Percentiles rank a stretch among this genome's conserved stretches.
Evolutionary conservation across 257 asterid species (phyloP).

Genomic region (Solanum clarkiae): DNA sequence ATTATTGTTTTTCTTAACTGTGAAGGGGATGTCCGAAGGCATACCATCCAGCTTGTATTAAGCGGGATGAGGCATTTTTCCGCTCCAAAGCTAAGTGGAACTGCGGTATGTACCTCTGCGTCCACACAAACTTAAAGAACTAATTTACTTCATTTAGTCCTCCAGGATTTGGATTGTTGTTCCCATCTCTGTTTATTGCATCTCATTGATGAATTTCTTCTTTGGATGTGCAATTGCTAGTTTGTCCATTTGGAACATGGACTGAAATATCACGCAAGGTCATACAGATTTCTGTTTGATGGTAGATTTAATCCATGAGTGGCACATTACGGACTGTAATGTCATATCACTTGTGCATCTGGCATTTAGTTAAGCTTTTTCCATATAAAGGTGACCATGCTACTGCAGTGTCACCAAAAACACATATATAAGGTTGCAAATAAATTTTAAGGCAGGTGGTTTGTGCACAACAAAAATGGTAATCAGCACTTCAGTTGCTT

Average conservation of each 20-base stretch:
- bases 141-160: not conserved
- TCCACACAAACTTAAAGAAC: not conserved
- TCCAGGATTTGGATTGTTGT: not conserved
- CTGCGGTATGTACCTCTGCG: slow-evolving; percentile 32
- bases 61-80: slow-evolving; percentile 84
- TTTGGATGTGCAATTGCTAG: not conserved
- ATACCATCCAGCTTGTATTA: slow-evolving; percentile 85
- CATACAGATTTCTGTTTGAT: not conserved
- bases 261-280: not conserved
- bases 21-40: slow-evolving; percentile 98
- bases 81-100: slow-evolving; percentile 72
- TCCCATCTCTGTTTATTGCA: not conserved
- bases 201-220: not conserved
- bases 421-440: not conserved
- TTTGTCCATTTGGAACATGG: not conserved
- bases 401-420: not conserved
- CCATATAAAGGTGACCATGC: not conserved
- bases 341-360: not conserved
- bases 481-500: not conserved
- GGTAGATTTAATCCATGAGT: not conserved
- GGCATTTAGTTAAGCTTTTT: not conserved
- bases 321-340: not conserved
- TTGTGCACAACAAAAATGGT: not conserved
- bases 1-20: not conserved
- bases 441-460: not conserved